phyloP scores from a whole-genome alignment of 768 basidiomycete genomes.

The Dendrothele bispora region DNA sequence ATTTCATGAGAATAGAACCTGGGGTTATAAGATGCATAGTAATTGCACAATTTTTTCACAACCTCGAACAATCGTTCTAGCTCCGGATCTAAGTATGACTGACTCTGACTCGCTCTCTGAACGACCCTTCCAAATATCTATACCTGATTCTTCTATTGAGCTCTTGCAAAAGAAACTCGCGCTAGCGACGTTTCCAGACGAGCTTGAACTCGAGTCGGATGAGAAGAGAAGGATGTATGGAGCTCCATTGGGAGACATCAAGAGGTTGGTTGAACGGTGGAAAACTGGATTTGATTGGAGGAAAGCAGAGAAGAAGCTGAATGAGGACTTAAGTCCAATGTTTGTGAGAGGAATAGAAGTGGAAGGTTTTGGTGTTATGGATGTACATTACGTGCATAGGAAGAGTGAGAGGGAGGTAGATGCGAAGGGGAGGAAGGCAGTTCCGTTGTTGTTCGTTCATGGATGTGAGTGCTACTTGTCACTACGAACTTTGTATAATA shows the following conservation, averaged over 20 bases:
- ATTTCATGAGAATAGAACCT: too few relatives aligned
- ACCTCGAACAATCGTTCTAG: too few relatives aligned
- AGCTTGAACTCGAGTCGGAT: neutral
- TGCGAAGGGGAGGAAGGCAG: neutral
- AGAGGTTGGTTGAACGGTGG: constrained; percentile 3
- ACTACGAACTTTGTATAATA: neutral
- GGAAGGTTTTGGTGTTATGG: constrained; percentile 14
- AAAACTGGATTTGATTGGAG: constrained; percentile 5
- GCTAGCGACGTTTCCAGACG: constrained; percentile 3
- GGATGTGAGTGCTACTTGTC: neutral
- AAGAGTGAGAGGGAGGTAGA: constrained; percentile 20
- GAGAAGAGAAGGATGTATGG: too few relatives aligned
- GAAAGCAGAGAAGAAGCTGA: constrained; percentile 15
- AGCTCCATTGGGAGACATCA: constrained; percentile 3
- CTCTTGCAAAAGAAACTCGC: too few relatives aligned
- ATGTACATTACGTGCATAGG: constrained; percentile 32
- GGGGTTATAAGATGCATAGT: too few relatives aligned
- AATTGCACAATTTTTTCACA: too few relatives aligned
- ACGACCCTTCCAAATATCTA: too few relatives aligned
- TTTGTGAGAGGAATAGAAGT: neutral
- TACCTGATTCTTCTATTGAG: too few relatives aligned
- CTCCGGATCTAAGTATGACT: too few relatives aligned
- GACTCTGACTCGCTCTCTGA: too few relatives aligned
- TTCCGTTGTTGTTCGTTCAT: constrained; percentile 6
- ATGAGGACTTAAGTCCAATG: constrained; percentile 16